A percentile compares a stretch with the other conserved stretches of the same genome.
Evolutionary conservation across 2,329 filamentous ascomycete species (phyloP).

Genomic region (Claviceps citrina): DNA sequence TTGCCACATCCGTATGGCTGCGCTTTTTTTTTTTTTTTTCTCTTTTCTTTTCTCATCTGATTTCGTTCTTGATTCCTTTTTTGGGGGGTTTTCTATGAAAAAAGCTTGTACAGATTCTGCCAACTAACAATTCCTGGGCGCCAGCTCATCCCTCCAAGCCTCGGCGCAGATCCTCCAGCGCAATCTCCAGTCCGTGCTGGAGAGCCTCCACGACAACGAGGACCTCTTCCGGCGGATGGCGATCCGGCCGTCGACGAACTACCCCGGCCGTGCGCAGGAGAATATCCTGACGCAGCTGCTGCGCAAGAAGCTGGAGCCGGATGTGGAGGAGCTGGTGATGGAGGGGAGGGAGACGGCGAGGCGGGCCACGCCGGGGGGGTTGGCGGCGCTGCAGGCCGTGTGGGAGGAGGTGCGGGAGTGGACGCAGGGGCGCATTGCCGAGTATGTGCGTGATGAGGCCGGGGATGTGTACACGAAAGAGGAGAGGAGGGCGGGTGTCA

Average conservation of each 20-base stretch:
- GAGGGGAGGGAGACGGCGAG: constrained; percentile 38
- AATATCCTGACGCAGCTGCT: constrained; percentile 52
- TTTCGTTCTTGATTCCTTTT: background rate
- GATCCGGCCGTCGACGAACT: constrained; percentile 62
- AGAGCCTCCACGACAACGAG: constrained; percentile 47
- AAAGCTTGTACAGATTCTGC: too few species aligned
- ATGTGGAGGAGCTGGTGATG: constrained; percentile 58
- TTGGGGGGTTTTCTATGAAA: background rate
- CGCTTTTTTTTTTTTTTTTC: background rate
- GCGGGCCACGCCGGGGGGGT: constrained; percentile 27
- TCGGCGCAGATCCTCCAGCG: constrained; percentile 55
- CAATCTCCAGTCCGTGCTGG: constrained; percentile 52
- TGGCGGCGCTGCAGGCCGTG: constrained; percentile 33
- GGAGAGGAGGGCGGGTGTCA: constrained; percentile 49
- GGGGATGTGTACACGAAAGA: constrained; percentile 55
- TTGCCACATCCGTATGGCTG: constrained; percentile 54
- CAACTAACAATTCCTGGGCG: too few species aligned
- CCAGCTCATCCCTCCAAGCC: constrained; percentile 55
- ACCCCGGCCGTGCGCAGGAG: constrained; percentile 54
- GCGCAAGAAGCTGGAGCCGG: constrained; percentile 70
- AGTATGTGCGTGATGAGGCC: constrained; percentile 28
- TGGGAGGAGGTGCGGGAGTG: constrained; percentile 34
- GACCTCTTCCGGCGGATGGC: constrained; percentile 55
- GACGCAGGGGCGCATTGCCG: constrained; percentile 25
- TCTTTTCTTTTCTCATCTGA: background rate